Conservation (phyloP, 2,329 filamentous ascomycete species). For the Harringtonia lauricola region DNA sequence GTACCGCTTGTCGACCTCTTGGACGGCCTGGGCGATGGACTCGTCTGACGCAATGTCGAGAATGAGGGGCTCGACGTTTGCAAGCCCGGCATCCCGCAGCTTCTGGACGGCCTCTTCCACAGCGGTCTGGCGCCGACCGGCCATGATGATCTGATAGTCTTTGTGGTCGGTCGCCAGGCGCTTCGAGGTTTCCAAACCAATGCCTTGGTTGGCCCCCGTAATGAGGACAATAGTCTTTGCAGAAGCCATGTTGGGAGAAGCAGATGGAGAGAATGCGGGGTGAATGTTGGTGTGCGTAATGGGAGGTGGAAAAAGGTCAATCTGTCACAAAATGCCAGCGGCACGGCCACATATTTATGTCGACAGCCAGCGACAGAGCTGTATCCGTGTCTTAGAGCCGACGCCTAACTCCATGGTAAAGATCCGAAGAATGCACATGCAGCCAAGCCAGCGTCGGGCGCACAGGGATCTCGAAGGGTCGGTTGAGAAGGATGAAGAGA, state of each 20-base stretch:
- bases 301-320: no score
- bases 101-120: slow-evolving; percentile 21
- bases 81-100: slow-evolving; percentile 16
- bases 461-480: no score
- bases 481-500: no score
- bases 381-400: no score
- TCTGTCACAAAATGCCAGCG: no score
- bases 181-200: slow-evolving; percentile 29
- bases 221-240: slow-evolving; percentile 19
- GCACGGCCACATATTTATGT: no score
- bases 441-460: no score
- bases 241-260: slow-evolving; percentile 2
- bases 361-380: no score
- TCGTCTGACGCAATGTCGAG: slow-evolving; percentile 31
- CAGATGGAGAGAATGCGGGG: no score
- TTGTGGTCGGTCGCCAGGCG: slow-evolving; percentile 23
- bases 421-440: no score
- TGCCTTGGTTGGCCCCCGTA: slow-evolving; percentile 30
- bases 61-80: slow-evolving; percentile 22
- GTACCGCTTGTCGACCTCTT: slow-evolving; percentile 16
- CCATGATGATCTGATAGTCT: slow-evolving; percentile 27
- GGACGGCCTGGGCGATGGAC: slow-evolving; percentile 25
- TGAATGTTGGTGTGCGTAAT: no score
- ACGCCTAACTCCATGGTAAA: no score
- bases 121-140: slow-evolving; percentile 23